Percentiles rank a stretch among this genome's conserved stretches.
Conservation (phyloP, 2,329 filamentous ascomycete genomes). For the Rhynchosporium secalis region DNA sequence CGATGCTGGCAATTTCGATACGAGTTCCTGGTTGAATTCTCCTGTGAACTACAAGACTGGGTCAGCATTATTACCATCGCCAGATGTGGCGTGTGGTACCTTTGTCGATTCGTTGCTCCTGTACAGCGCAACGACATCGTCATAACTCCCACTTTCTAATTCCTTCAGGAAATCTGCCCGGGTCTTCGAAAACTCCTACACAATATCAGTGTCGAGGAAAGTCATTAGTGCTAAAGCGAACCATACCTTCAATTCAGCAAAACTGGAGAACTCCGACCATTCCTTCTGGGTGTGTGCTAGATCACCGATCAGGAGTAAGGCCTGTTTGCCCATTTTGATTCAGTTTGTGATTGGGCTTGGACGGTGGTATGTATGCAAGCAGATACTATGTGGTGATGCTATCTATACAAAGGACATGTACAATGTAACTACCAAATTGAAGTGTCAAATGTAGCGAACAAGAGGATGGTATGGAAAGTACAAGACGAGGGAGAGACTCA, state of each 20-base stretch:
- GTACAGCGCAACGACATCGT: conserved; percentile 65
- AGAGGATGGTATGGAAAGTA: too few relatives aligned
- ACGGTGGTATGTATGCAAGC: not conserved
- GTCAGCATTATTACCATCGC: conserved; percentile 8
- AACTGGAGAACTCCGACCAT: conserved; percentile 33
- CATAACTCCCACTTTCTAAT: conserved; percentile 60
- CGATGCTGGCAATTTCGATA: conserved; percentile 53
- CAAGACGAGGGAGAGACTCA: too few relatives aligned
- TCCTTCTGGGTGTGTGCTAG: conserved; percentile 33
- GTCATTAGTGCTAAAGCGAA: not conserved
- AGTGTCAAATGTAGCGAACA: too few relatives aligned
- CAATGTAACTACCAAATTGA: too few relatives aligned
- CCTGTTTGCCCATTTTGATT: conserved; percentile 22
- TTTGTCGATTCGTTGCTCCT: conserved; percentile 67
- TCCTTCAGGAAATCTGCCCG: conserved; percentile 68
- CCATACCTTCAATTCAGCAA: conserved; percentile 32
- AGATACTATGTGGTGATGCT: too few relatives aligned
- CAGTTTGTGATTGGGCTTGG: not conserved
- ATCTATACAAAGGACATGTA: too few relatives aligned
- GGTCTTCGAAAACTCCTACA: conserved; percentile 44
- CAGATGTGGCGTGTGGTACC: conserved; percentile 38
- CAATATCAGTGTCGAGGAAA: not conserved
- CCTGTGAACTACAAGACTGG: conserved; percentile 54
- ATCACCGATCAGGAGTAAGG: conserved; percentile 33
- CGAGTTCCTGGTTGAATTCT: conserved; percentile 65